phyloP scores from a whole-genome alignment of 2,329 filamentous ascomycete genomes.

The Talaromyces rugulosus region DNA sequence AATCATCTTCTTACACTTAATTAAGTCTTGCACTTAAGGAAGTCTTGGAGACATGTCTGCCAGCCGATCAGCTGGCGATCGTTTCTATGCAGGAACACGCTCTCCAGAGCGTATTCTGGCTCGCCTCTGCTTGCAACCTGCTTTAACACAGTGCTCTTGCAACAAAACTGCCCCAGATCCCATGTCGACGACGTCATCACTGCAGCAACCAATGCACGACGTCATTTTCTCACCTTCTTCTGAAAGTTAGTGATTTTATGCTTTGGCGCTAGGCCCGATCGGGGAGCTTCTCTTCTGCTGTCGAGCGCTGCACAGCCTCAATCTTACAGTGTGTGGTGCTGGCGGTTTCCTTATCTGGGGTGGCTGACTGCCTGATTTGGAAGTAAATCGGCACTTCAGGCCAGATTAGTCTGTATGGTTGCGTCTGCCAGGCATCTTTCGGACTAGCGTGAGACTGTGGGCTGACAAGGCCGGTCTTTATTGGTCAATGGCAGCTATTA shows the following conservation, averaged over 20 bases:
- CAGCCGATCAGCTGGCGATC: background rate
- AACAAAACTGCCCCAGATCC: background rate
- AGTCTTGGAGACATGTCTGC: background rate
- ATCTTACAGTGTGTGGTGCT: background rate
- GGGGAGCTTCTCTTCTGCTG: background rate
- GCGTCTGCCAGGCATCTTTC: background rate
- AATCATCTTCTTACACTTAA: no score
- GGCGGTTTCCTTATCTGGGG: background rate
- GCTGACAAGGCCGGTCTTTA: background rate
- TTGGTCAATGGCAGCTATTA: background rate
- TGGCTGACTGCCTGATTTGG: background rate
- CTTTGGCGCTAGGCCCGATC: background rate
- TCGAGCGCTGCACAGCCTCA: background rate
- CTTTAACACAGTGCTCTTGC: background rate
- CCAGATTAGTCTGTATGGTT: background rate
- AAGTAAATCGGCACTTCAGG: background rate
- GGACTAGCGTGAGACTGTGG: background rate
- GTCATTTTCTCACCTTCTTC: background rate
- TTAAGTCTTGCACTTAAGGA: no score
- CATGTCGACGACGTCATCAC: background rate
- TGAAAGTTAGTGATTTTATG: background rate
- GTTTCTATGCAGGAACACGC: background rate
- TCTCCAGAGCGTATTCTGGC: background rate
- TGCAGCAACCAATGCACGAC: conserved; percentile 1
- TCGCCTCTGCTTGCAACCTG: no score